A percentile compares a stretch with the other conserved stretches of the same genome.
Evolutionary conservation across 192 early-diverging fungal species (phyloP).

Genomic region (Coemansia sp.): DNA sequence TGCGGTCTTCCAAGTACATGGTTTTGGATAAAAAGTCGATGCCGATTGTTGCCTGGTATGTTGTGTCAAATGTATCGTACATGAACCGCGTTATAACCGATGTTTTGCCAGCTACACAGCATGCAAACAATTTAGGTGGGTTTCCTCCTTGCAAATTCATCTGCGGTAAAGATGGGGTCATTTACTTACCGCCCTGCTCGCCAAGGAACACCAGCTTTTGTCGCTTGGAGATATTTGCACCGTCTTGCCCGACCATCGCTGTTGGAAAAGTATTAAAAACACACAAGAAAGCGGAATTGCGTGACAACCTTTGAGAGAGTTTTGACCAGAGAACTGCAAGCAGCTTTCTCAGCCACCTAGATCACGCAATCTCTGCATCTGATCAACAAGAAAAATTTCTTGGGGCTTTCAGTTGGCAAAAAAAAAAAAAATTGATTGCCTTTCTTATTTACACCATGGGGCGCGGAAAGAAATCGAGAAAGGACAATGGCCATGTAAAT

Average conservation of each 20-base stretch:
- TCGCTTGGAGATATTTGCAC: constrained; percentile 71
- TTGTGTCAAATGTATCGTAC: constrained; percentile 99
- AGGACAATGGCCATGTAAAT: constrained; percentile 16
- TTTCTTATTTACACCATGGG: not conserved
- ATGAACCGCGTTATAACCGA: constrained; percentile 99
- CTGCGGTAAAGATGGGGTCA: no score
- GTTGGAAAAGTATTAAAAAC: not conserved
- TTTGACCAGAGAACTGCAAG: no score
- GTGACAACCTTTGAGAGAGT: no score
- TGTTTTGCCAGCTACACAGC: constrained; percentile 85
- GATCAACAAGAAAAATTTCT: no score
- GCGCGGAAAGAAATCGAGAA: constrained; percentile 3
- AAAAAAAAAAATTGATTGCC: no score
- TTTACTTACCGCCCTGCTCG: constrained; percentile 89
- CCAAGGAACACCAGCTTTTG: constrained; percentile 99
- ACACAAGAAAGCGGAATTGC: no score
- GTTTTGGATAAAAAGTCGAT: constrained; percentile 99
- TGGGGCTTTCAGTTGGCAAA: no score
- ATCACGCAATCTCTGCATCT: no score
- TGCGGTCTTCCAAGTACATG: constrained; percentile 98
- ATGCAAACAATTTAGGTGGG: not conserved
- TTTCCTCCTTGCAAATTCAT: no score
- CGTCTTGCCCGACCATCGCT: constrained; percentile 39
- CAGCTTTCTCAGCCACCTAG: no score
- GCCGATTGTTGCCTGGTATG: constrained; percentile 96